phyloP scores from a whole-genome alignment of 441 rosid genomes.

The Metrosideros polymorpha region DNA sequence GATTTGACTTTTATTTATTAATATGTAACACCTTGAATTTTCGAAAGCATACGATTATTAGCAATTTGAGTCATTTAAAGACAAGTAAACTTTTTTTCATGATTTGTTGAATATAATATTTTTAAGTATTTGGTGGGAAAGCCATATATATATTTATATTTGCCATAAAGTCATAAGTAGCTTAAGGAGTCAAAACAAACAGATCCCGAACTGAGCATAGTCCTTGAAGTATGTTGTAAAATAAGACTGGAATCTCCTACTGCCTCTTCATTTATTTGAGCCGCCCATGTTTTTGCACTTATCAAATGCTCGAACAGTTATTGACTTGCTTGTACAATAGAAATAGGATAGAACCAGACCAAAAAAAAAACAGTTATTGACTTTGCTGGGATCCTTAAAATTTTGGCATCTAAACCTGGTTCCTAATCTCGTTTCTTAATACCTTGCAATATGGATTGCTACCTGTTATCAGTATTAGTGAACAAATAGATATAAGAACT shows the following conservation, averaged over 20 bases:
- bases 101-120: background rate
- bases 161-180: background rate
- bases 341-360: no score
- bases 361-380: background rate
- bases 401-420: background rate
- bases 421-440: background rate
- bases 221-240: background rate
- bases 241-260: background rate
- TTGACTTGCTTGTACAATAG: no score
- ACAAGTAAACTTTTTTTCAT: background rate
- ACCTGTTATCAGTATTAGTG: background rate
- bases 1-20: background rate
- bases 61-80: background rate
- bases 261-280: background rate
- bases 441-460: background rate
- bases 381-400: background rate
- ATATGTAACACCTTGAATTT: background rate
- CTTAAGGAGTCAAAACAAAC: background rate
- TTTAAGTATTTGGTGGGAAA: background rate
- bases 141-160: background rate
- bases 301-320: background rate
- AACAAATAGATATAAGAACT: background rate
- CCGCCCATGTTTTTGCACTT: background rate
- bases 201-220: background rate
- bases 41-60: background rate